Conservation (phyloP, 1,284 basidiomycete species). For the Fomitopsis betulina region DNA sequence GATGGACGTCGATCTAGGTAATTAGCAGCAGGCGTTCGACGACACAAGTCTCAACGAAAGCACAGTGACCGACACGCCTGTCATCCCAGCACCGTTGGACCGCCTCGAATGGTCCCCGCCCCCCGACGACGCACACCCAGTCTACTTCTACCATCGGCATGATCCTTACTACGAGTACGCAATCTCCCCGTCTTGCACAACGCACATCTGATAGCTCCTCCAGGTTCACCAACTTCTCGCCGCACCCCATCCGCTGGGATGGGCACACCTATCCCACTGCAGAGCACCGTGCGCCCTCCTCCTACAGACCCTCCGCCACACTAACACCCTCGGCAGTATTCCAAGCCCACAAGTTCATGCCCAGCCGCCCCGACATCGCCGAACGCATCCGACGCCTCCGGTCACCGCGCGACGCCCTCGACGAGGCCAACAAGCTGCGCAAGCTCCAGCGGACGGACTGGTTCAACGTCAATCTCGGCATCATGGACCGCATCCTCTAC, state of each 20-base stretch:
- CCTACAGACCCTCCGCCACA: background rate
- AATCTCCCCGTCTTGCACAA: background rate
- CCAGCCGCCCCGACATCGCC: constrained; percentile 50
- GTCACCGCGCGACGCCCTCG: constrained; percentile 47
- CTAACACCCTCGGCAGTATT: background rate
- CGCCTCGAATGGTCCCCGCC: no score
- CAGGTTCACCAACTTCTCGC: constrained; percentile 27
- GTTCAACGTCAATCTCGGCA: constrained; percentile 56
- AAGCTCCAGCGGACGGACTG: constrained; percentile 55
- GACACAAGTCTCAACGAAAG: no score
- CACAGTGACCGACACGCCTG: no score
- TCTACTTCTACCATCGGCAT: background rate
- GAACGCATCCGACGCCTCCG: constrained; percentile 59
- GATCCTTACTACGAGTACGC: background rate
- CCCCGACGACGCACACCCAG: no score
- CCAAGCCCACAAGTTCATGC: constrained; percentile 41
- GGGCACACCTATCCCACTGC: constrained; percentile 22
- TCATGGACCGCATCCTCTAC: constrained; percentile 58
- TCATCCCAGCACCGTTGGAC: no score
- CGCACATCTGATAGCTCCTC: background rate
- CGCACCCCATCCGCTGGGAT: constrained; percentile 18
- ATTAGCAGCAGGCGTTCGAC: no score
- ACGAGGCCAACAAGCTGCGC: constrained; percentile 61
- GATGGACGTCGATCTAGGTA: no score
- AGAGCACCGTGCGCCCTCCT: constrained; percentile 37